Percentiles rank a stretch among this genome's conserved stretches.
phyloP scores from a whole-genome alignment of 2,329 filamentous ascomycete genomes.

The Xylaria arbuscula region DNA sequence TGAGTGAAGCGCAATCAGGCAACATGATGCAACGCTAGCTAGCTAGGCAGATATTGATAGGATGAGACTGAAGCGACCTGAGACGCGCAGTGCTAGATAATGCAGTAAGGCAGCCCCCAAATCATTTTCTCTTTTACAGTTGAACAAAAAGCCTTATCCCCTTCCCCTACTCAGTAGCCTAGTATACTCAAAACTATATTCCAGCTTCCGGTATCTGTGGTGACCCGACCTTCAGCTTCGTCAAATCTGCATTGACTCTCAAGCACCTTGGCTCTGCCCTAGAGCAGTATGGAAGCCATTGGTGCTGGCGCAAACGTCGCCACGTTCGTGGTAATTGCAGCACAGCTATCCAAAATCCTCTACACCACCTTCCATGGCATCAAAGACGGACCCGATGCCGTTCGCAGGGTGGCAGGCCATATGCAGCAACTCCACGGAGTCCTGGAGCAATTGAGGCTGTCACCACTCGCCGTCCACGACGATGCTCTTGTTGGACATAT shows the following conservation, averaged over 20 bases:
- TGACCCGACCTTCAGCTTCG: background rate
- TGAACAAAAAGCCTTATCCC: background rate
- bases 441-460: background rate
- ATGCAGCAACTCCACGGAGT: background rate
- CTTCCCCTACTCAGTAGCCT: background rate
- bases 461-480: background rate
- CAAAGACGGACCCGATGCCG: background rate
- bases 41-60: background rate
- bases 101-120: background rate
- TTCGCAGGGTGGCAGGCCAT: background rate
- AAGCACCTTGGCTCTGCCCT: background rate
- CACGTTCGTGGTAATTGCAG: background rate
- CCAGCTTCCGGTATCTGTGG: background rate
- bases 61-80: background rate
- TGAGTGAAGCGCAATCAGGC: background rate
- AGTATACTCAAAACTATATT: background rate
- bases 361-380: background rate
- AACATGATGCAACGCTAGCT: background rate
- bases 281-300: background rate
- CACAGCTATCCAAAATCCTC: conserved; percentile 2
- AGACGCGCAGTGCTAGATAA: background rate
- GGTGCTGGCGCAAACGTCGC: conserved; percentile 4
- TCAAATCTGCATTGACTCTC: background rate
- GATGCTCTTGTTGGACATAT: background rate
- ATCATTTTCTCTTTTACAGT: background rate